phyloP scores from a whole-genome alignment of 2,329 filamentous ascomycete species.

The Colletotrichum sp. region DNA sequence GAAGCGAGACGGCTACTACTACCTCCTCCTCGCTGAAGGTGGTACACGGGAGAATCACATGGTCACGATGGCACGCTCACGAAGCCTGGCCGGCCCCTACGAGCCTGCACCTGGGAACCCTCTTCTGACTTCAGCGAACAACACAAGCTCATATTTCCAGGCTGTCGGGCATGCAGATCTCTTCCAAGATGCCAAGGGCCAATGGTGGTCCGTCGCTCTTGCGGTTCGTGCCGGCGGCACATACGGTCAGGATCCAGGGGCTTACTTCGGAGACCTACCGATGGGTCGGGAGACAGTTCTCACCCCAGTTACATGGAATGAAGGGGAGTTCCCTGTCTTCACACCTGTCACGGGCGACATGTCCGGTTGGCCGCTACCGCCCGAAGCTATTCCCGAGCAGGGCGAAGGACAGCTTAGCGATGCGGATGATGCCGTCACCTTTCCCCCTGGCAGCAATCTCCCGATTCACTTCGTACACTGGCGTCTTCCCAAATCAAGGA shows the following conservation, averaged over 20 bases:
- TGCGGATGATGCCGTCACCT: constrained; percentile 50
- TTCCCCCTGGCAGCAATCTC: constrained; percentile 45
- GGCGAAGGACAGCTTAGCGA: constrained; percentile 45
- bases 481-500: constrained; percentile 52
- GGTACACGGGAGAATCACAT: constrained; percentile 55
- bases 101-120: constrained; percentile 48
- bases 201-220: constrained; percentile 48
- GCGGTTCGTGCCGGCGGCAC: constrained; percentile 37
- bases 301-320: constrained; percentile 41
- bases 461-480: constrained; percentile 63
- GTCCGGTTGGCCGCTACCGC: constrained; percentile 44
- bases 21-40: constrained; percentile 57
- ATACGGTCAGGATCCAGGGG: constrained; percentile 35
- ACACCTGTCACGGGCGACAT: constrained; percentile 29
- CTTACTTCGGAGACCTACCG: constrained; percentile 34
- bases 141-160: constrained; percentile 51
- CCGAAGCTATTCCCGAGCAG: constrained; percentile 29
- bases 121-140: constrained; percentile 47
- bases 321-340: constrained; percentile 37
- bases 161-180: constrained; percentile 63
- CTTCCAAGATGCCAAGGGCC: constrained; percentile 51
- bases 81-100: constrained; percentile 47
- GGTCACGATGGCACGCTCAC: constrained; percentile 52
- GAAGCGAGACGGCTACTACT: constrained; percentile 55
- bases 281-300: constrained; percentile 50